Evolutionary conservation across 192 early-diverging fungal species (phyloP).

Genomic region (Coemansia sp.): DNA sequence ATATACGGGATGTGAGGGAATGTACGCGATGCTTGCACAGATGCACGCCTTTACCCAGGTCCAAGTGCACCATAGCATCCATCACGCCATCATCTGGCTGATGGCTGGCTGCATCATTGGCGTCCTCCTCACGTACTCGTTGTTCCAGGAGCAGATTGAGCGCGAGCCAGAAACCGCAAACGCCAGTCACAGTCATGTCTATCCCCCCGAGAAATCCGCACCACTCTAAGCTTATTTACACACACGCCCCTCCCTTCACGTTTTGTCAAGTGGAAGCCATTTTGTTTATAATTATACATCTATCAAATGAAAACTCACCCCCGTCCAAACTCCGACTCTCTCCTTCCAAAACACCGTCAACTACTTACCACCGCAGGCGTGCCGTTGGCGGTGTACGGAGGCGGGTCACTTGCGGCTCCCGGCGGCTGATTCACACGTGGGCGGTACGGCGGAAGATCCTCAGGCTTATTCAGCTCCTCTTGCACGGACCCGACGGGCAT

Average conservation of each 20-base stretch:
- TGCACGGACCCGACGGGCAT: background rate
- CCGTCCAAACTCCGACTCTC: no score
- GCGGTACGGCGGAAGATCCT: background rate
- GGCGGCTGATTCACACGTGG: background rate
- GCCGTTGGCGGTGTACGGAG: background rate
- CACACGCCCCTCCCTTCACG: background rate
- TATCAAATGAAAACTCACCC: no score
- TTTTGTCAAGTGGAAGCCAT: no score
- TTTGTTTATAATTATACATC: no score
- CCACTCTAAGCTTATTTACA: no score
- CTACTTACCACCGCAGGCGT: background rate
- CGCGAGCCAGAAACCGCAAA: background rate
- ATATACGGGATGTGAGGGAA: background rate
- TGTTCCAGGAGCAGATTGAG: slow-evolving; percentile 3
- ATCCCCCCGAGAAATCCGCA: no score
- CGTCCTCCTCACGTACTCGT: background rate
- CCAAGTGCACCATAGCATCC: background rate
- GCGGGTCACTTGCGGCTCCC: background rate
- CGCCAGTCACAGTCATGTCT: background rate
- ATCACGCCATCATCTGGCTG: background rate
- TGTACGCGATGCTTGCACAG: background rate
- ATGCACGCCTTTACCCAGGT: background rate
- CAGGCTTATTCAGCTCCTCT: background rate
- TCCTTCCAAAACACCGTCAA: no score
- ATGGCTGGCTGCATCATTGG: slow-evolving; percentile 2